Conservation (phyloP, 306 rosid genomes). For the Dalbergia oliveri region DNA sequence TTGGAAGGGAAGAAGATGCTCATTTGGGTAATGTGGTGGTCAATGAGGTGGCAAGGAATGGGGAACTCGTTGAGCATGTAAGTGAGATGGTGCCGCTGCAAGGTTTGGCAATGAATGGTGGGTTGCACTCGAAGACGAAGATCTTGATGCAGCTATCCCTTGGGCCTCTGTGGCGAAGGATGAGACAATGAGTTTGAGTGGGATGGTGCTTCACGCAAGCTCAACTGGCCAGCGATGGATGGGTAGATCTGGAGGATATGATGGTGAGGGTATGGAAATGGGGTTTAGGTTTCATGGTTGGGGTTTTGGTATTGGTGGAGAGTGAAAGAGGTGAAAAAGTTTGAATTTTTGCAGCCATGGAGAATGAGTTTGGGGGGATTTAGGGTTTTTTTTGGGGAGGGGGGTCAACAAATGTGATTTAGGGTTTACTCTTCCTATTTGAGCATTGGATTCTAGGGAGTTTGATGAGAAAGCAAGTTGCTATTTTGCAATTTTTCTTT, state of each 20-base stretch:
- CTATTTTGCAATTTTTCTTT: slow-evolving; percentile 18
- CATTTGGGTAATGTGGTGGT: slow-evolving; percentile 77
- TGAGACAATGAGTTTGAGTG: too few species aligned
- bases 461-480: background rate
- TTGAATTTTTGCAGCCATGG: slow-evolving; percentile 50
- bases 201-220: too few species aligned
- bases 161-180: slow-evolving; percentile 89
- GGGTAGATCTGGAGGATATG: slow-evolving; percentile 53
- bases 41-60: slow-evolving; percentile 79
- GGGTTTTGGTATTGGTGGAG: background rate
- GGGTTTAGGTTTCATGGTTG: slow-evolving; percentile 28
- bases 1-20: slow-evolving; percentile 88
- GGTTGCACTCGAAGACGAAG: slow-evolving; percentile 79
- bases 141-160: slow-evolving; percentile 83
- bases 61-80: slow-evolving; percentile 93
- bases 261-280: slow-evolving; percentile 28
- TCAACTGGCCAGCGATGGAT: slow-evolving; percentile 61
- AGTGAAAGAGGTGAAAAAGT: slow-evolving; percentile 32
- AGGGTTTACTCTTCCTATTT: background rate
- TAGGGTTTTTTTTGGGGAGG: slow-evolving; percentile 45
- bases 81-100: slow-evolving; percentile 98
- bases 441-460: background rate
- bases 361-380: background rate
- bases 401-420: background rate
- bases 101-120: slow-evolving; percentile 77